phyloP scores from a whole-genome alignment of 768 basidiomycete species.

The Phaffia tasmanica region DNA sequence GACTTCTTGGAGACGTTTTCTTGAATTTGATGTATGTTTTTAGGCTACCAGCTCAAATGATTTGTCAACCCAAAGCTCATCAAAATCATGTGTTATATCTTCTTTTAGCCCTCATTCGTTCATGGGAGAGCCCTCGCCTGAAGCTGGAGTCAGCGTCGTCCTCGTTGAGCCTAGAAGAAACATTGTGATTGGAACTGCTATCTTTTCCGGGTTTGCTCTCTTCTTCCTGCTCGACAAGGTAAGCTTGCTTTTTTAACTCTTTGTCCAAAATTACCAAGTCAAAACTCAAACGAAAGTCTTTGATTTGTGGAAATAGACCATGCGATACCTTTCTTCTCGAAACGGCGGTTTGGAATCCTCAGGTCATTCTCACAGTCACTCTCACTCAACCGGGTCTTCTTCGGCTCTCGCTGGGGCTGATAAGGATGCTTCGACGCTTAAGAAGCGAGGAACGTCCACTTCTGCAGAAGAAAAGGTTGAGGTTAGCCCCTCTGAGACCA shows the following conservation, averaged over 20 bases:
- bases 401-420: constrained; percentile 27
- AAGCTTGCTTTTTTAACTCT: constrained; percentile 39
- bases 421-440: neutral
- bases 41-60: no score
- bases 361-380: constrained; percentile 51
- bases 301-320: neutral
- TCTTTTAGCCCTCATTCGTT: constrained; percentile 58
- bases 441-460: constrained; percentile 4
- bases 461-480: neutral
- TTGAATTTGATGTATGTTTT: constrained; percentile 55
- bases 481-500: constrained; percentile 25
- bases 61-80: no score
- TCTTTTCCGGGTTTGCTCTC: constrained; percentile 74
- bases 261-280: no score
- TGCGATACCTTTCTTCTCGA: constrained; percentile 15
- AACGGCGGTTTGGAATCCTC: constrained; percentile 43
- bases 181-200: constrained; percentile 70
- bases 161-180: constrained; percentile 86
- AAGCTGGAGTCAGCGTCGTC: constrained; percentile 60
- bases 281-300: no score
- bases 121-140: constrained; percentile 60
- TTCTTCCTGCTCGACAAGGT: constrained; percentile 88
- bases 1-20: constrained; percentile 84
- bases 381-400: constrained; percentile 39
- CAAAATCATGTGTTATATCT: no score